phyloP scores from a whole-genome alignment of 768 basidiomycete species.

The Suillus subalutaceus region DNA sequence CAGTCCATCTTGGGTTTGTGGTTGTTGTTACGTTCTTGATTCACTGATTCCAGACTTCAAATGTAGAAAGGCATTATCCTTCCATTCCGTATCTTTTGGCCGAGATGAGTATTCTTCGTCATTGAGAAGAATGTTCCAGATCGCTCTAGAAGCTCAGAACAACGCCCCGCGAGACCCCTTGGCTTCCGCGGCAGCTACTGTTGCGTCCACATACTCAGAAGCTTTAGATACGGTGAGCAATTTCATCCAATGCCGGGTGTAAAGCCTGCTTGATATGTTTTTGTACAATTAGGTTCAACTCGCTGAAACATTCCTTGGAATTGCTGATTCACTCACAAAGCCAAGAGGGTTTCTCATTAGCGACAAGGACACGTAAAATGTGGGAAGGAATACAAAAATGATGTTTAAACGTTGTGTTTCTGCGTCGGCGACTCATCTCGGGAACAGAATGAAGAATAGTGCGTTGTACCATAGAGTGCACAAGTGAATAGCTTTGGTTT shows the following conservation, averaged over 20 bases:
- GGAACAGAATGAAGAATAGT: too few relatives aligned
- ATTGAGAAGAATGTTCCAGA: conserved; percentile 53
- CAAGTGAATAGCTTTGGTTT: too few relatives aligned
- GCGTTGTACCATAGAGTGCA: too few relatives aligned
- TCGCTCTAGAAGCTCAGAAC: conserved; percentile 52
- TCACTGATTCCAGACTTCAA: conserved; percentile 3
- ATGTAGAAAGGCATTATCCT: conserved; percentile 53
- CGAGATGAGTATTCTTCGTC: conserved; percentile 21
- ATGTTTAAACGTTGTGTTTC: background rate
- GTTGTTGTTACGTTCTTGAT: fast-evolving
- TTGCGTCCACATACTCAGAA: conserved; percentile 51
- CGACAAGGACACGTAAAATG: background rate
- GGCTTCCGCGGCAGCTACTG: conserved; percentile 29
- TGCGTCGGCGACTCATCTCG: too few relatives aligned
- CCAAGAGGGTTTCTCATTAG: conserved; percentile 53
- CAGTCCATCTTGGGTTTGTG: conserved; percentile 47
- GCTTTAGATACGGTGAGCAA: conserved; percentile 53
- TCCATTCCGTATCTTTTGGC: conserved; percentile 62
- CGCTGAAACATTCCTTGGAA: conserved; percentile 58
- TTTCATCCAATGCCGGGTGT: background rate
- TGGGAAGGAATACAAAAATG: background rate
- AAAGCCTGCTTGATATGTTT: background rate
- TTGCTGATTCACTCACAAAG: conserved; percentile 59
- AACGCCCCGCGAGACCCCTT: conserved; percentile 43
- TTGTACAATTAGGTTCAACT: conserved; percentile 47